phyloP scores from a whole-genome alignment of 2,329 filamentous ascomycete species.

The Exophiala bonariae region DNA sequence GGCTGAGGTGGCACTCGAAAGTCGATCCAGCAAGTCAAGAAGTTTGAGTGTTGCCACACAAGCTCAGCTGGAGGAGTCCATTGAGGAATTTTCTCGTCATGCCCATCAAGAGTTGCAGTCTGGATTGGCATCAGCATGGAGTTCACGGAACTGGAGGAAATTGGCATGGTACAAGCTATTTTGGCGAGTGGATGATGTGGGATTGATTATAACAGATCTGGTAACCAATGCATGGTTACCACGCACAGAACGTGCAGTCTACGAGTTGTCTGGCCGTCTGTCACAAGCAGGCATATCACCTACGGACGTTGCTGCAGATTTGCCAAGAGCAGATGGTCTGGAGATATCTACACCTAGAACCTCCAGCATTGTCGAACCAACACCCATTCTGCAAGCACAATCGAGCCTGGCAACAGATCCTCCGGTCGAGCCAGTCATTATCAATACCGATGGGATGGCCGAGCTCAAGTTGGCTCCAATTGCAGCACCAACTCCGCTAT shows the following conservation, averaged over 20 bases:
- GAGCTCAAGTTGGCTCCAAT: conserved; percentile 18
- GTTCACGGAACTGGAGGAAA: conserved; percentile 73
- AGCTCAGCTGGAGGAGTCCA: conserved; percentile 55
- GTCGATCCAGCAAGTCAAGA: conserved; percentile 32
- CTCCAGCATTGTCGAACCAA: conserved; percentile 2
- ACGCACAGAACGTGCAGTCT: conserved; percentile 74
- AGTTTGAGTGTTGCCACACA: conserved; percentile 40
- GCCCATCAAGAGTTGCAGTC: conserved; percentile 82
- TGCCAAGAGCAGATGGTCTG: background rate
- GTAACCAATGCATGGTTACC: conserved; percentile 75
- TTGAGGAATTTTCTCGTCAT: conserved; percentile 72
- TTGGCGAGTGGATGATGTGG: conserved; percentile 90
- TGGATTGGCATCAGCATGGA: conserved; percentile 75
- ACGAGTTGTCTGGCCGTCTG: conserved; percentile 78
- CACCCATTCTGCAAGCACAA: conserved; percentile 20
- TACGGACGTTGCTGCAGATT: conserved; percentile 5
- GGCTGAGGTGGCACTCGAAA: conserved; percentile 31
- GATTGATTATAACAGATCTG: conserved; percentile 77
- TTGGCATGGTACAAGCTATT: conserved; percentile 93
- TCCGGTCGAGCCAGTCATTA: conserved; percentile 16
- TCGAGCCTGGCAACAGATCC: conserved; percentile 12
- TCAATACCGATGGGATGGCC: conserved; percentile 27
- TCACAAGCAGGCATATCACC: conserved; percentile 56
- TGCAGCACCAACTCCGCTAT: conserved; percentile 55
- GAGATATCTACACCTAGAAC: background rate